Conservation (phyloP, 192 early-diverging fungal species). For the Phycomyces nitens region DNA sequence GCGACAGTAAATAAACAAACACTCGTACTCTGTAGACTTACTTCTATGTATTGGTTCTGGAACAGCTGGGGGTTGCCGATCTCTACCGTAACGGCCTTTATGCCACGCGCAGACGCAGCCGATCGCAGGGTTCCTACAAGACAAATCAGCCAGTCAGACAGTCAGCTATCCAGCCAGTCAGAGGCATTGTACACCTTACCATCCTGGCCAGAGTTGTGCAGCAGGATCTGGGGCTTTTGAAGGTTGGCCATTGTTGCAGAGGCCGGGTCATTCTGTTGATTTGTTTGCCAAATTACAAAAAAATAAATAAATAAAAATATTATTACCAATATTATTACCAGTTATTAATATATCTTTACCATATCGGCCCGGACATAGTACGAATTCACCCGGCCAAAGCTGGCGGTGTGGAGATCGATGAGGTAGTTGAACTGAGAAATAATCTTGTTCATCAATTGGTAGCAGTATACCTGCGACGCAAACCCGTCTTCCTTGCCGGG, state of each 20-base stretch:
- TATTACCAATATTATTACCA: not conserved
- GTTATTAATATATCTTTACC: slow-evolving; percentile 31
- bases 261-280: slow-evolving; percentile 53
- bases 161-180: not conserved
- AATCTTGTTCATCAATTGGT: slow-evolving; percentile 78
- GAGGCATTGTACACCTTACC: slow-evolving; percentile 35
- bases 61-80: slow-evolving; percentile 87
- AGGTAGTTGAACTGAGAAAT: slow-evolving; percentile 78
- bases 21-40: slow-evolving; percentile 20
- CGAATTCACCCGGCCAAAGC: slow-evolving; percentile 79
- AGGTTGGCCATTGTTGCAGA: slow-evolving; percentile 74
- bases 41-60: slow-evolving; percentile 79
- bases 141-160: not conserved
- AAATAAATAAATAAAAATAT: not conserved
- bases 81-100: slow-evolving; percentile 87
- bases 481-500: slow-evolving; percentile 73
- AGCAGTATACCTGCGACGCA: slow-evolving; percentile 77
- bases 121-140: slow-evolving; percentile 72
- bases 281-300: not conserved
- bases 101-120: slow-evolving; percentile 69
- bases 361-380: slow-evolving; percentile 87
- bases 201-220: slow-evolving; percentile 67
- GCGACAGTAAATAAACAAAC: slow-evolving; percentile 22
- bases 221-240: slow-evolving; percentile 80
- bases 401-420: slow-evolving; percentile 88